Base-by-base conservation (phyloP, 2,329 filamentous ascomycete species). In the Pestalotiopsis sp. region DNA sequence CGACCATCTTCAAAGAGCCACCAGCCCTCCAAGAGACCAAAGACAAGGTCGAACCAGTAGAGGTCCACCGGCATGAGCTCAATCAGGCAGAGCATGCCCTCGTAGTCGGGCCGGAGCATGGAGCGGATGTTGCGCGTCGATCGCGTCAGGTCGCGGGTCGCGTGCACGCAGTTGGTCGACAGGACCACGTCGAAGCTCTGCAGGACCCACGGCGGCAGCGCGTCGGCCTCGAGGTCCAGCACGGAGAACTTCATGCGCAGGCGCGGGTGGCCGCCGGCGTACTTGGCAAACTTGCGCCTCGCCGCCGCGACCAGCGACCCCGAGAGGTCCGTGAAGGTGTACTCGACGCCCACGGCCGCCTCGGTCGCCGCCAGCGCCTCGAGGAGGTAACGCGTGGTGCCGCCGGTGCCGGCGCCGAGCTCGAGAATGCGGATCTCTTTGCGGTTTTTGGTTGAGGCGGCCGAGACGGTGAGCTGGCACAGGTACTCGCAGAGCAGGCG, bases 271-370 rank as follows among this genome's bases (percentile, higher is more conserved):
- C 9, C n/a, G n/a, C n/a, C n/a, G n/a, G n/a, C 20, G 11, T 58
- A 58, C 11, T 58, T n/a, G 12, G 55, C 55, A 12, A 58, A 58
- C 23, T 58, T 58, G 12, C 23, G 17, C 12, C 20, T 7, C 17
- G 55, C 55, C 11, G 55, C 55, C 17, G 55, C 4, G 2, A 82
- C 76, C 0, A 83, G 72, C 0, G 76, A 75, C 0, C 73, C 58
- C 0, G 83, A 81, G 3, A 86, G 63, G 57, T 85, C 83, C 1
- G 82, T 84, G 68, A 84, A 81, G 0, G 80, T 82, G 67, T 85
- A 84, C 5, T 75, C 67, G n/a, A 83, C 70, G 0, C 70, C 68
- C 2, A 80, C 66, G 9, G 71, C 72, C 0, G 67, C 62, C 23
- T 25, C 20, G 12, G 55, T 58, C 0, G 25, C 25, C 0, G 65